Base-by-base conservation (phyloP, 2,329 filamentous ascomycete genomes). In the Emydomyces testavorans region DNA sequence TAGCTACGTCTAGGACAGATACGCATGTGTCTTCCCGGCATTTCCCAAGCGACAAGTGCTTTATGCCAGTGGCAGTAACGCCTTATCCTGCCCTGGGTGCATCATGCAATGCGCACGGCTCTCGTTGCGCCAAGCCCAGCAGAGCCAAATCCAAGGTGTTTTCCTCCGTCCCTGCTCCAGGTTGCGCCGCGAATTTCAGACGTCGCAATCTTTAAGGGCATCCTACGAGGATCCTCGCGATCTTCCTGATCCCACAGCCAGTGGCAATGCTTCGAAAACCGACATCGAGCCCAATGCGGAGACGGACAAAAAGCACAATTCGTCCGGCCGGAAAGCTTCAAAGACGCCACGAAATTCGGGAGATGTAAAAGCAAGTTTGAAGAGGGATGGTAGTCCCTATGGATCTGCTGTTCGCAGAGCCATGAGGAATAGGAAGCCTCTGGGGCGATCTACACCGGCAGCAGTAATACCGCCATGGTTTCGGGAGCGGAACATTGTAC, bases 391-490 rank as follows among this genome's bases (percentile, higher is more conserved):
- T 11, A 57, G 57, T 20, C 64, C 64, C 4, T 68, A 69, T 53
- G 65, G 66, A 1, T 68, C 65, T 35, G 65, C 61, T 5, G 48
- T 65, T 32, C 65, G 66, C 26, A 60, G 66, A 42, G 61, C 53
- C 10, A 60, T 65, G 58, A 62, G 65, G 40, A 67, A 65, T 41
- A 58, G 54, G 39, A 62, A 57, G 49, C 43, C 53, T 1, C 42
- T 57, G 16, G 56, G 62, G 26, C 49, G 39, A 29, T 37, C 49
- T 6, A 38, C 57, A 2, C 54, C 56, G 3, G 50, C 50, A 4
- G 55, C 60, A 4, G 58, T 55, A 1, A 55, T 68, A 18, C 66
- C 66, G 1, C 50, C 58, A 4, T 69, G 66, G 66, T 68, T 68
- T 39, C 54, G 58, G 16, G 59, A 65, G 40, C 57, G 57, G 11